phyloP scores from a whole-genome alignment of 345 rosid genomes.

The Nasturtium officinale region DNA sequence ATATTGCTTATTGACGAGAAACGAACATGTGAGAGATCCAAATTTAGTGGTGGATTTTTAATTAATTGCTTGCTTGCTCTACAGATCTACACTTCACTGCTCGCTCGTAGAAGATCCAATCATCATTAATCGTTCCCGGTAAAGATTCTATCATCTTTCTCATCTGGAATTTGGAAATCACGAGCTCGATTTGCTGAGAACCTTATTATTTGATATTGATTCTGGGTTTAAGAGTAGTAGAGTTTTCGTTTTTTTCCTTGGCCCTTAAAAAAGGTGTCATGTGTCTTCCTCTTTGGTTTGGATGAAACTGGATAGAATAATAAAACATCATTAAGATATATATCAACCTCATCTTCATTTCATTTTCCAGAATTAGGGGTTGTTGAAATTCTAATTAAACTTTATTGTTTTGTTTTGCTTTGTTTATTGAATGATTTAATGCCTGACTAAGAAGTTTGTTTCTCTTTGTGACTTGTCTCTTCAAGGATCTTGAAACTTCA shows the following conservation, averaged over 20 bases:
- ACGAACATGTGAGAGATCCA: constrained; percentile 33
- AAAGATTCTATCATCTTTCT: background rate
- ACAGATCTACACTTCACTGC: constrained; percentile 28
- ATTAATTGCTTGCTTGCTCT: background rate
- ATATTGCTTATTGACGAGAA: constrained; percentile 2
- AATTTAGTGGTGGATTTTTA: constrained; percentile 15
- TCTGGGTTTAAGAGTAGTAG: background rate
- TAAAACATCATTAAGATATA: background rate
- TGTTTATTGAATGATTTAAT: constrained; percentile 11
- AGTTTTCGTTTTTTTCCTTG: too few relatives aligned
- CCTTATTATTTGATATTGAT: background rate
- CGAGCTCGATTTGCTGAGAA: constrained; percentile 5
- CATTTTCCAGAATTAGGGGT: background rate
- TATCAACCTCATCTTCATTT: background rate
- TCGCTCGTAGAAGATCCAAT: constrained; percentile 23
- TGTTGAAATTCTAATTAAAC: background rate
- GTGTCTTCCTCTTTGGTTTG: background rate
- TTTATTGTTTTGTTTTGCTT: background rate
- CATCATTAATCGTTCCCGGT: constrained; percentile 29
- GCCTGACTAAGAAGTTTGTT: background rate
- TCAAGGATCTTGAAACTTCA: constrained; percentile 31
- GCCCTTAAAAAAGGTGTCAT: background rate
- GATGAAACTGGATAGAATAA: background rate
- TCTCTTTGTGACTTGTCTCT: background rate
- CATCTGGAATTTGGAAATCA: background rate